Base-by-base conservation (phyloP, 2,329 filamentous ascomycete genomes). In the Talaromyces sp. region DNA sequence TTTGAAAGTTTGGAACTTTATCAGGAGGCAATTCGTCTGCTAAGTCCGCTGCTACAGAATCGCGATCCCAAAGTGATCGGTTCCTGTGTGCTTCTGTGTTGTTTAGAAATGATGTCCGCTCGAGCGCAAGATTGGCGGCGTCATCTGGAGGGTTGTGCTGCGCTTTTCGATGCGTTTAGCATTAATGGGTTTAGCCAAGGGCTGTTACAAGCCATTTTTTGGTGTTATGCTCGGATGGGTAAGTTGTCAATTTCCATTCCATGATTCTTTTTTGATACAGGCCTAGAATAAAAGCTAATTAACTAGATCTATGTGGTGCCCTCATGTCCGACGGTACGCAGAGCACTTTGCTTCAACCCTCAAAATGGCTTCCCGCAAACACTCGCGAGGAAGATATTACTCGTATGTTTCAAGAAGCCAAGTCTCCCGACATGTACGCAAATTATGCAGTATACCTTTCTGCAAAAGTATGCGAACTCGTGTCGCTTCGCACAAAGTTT, bases 381-480 rank as follows among this genome's bases (percentile, higher is more conserved):
- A 48, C 45, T 24, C 72, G 76, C 11, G 68, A 77, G 13, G 73
- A 77, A 19, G 70, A 74, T 6, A 75, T 78, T 19, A 77, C 78
- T 3, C 71, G 73, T 16, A 68, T 72, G 50, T 68, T 82, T 63
- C 56, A 73, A 77, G 16, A 69, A 71, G 4, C 69, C 0, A 24
- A 72, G 4, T 74, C 75, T 47, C 77, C 82, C 5, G 85, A 88
- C 68, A 85, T 84, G 79, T 82, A 86, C 67, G 85, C 85, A 37
- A 87, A 87, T 68, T 85, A 84, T 67, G 80, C 85, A 8, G 84
- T 88, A 2, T 88, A 84, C 67, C 78, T 88, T 1, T 83, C 80
- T 60, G 82, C 84, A 3, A 80, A 79, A 64, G 80, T 81, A 1
- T 84, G 81, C 65, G 80, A 85, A 67, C 78, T 87, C 3, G 75